Evolutionary conservation across 1,139 yeast species (phyloP).

Genomic region (Taiozyma onychis): DNA sequence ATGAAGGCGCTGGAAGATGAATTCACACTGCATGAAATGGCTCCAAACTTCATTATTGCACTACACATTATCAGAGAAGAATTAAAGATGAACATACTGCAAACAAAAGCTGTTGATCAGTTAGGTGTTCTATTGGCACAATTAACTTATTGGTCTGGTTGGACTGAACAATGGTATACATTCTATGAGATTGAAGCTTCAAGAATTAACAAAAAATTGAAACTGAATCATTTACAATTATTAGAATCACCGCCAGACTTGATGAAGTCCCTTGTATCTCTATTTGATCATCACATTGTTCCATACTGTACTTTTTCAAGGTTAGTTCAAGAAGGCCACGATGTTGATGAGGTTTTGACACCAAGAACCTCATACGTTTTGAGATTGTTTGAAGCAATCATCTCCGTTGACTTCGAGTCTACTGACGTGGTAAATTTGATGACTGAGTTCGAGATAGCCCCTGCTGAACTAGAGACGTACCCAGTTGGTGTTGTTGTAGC

Average conservation of each 20-base stretch:
- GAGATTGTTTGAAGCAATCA: slow-evolving; percentile 56
- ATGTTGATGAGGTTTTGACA: slow-evolving; percentile 52
- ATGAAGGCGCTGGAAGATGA: slow-evolving; percentile 16
- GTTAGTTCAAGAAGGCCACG: slow-evolving; percentile 57
- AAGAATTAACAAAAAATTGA: slow-evolving; percentile 26
- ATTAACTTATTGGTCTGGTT: slow-evolving; percentile 61
- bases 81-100: slow-evolving; percentile 49
- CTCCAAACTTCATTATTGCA: slow-evolving; percentile 62
- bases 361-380: slow-evolving; percentile 59
- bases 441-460: slow-evolving; percentile 48
- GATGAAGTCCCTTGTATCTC: slow-evolving; percentile 46
- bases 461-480: slow-evolving; percentile 54
- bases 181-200: slow-evolving; percentile 37
- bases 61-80: slow-evolving; percentile 81
- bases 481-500: slow-evolving; percentile 73
- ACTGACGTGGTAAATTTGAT: slow-evolving; percentile 53
- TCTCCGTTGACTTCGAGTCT: slow-evolving; percentile 46
- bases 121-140: slow-evolving; percentile 57
- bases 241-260: slow-evolving; percentile 50
- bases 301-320: slow-evolving; percentile 66
- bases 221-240: slow-evolving; percentile 37
- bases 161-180: slow-evolving; percentile 64
- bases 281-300: slow-evolving; percentile 39
- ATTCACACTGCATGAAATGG: slow-evolving; percentile 35
- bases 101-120: slow-evolving; percentile 30